phyloP scores from a whole-genome alignment of 2,329 filamentous ascomycete species.

The Dactylellina haptotyla region DNA sequence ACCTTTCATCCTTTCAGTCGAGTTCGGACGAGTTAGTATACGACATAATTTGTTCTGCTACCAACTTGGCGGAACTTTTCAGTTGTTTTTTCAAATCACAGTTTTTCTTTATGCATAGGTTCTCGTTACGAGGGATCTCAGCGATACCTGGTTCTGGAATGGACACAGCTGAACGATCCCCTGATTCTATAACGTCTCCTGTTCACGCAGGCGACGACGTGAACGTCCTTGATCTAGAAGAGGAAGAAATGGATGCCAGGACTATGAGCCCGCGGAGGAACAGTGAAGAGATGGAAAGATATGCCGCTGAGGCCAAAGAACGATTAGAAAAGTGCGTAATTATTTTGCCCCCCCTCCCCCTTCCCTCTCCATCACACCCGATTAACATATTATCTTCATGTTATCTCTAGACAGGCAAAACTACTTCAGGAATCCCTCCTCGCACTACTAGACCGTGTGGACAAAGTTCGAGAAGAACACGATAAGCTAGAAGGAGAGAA shows the following conservation, averaged over 20 bases:
- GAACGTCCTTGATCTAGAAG: slow-evolving; percentile 63
- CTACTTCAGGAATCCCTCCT: slow-evolving; percentile 87
- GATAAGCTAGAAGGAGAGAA: slow-evolving; percentile 97
- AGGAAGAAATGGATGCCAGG: slow-evolving; percentile 77
- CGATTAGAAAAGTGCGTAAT: slow-evolving; percentile 57
- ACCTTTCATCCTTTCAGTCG: not conserved
- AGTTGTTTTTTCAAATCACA: not conserved
- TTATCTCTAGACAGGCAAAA: slow-evolving; percentile 81
- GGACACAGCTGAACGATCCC: slow-evolving; percentile 53
- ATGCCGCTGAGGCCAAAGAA: slow-evolving; percentile 80
- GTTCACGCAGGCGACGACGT: slow-evolving; percentile 50
- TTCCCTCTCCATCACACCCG: slow-evolving; percentile 1
- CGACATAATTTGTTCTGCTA: not conserved
- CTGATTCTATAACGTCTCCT: slow-evolving; percentile 51
- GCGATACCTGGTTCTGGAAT: slow-evolving; percentile 51
- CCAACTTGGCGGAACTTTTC: not conserved
- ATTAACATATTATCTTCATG: slow-evolving; percentile 1
- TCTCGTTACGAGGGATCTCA: slow-evolving; percentile 47
- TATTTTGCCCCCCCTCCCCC: not conserved
- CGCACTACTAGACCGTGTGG: slow-evolving; percentile 90
- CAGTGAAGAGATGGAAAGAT: slow-evolving; percentile 86
- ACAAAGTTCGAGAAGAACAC: slow-evolving; percentile 91
- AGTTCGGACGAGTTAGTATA: not conserved
- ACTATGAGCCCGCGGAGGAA: slow-evolving; percentile 94
- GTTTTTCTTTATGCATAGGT: slow-evolving; percentile 38